phyloP scores from a whole-genome alignment of 1,284 basidiomycete genomes.

The Termitomyces sp. region DNA sequence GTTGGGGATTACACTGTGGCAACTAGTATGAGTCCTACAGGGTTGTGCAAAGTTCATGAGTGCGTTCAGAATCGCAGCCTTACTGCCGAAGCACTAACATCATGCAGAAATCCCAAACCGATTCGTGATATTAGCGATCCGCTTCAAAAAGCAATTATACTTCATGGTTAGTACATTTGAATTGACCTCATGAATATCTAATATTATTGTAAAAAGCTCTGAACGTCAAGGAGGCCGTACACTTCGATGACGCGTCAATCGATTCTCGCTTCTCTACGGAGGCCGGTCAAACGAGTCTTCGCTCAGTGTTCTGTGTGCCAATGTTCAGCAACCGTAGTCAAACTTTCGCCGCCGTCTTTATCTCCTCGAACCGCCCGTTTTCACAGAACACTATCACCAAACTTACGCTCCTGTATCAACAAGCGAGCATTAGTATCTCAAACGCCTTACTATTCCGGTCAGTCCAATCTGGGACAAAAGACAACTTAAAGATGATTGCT shows the following conservation, averaged over 20 bases:
- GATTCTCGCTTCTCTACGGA: slow-evolving; percentile 66
- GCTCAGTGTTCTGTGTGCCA: slow-evolving; percentile 62
- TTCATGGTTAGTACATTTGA: slow-evolving; percentile 43
- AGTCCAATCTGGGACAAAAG: slow-evolving; percentile 63
- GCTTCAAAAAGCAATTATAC: slow-evolving; percentile 58
- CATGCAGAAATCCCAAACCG: slow-evolving; percentile 51
- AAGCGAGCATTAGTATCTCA: slow-evolving; percentile 68
- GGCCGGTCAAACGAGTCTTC: slow-evolving; percentile 51
- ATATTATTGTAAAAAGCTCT: slow-evolving; percentile 38
- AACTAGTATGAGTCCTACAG: slow-evolving; percentile 57
- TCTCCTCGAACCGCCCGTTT: slow-evolving; percentile 61
- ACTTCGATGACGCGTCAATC: slow-evolving; percentile 52
- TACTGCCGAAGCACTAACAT: background rate
- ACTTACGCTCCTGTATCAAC: slow-evolving; percentile 61
- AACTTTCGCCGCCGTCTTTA: slow-evolving; percentile 51
- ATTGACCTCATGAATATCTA: background rate
- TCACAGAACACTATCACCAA: slow-evolving; percentile 56
- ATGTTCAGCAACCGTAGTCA: slow-evolving; percentile 70
- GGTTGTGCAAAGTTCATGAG: slow-evolving; percentile 65
- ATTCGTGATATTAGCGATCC: slow-evolving; percentile 56
- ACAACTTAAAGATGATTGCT: slow-evolving; percentile 71
- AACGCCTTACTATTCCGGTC: slow-evolving; percentile 70
- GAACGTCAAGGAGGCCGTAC: slow-evolving; percentile 58
- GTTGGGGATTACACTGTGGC: slow-evolving; percentile 66
- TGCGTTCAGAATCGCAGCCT: slow-evolving; percentile 25